Evolutionary conservation across 495 filamentous ascomycete genomes (phyloP).

Genomic region (Penicillium waksmanii): DNA sequence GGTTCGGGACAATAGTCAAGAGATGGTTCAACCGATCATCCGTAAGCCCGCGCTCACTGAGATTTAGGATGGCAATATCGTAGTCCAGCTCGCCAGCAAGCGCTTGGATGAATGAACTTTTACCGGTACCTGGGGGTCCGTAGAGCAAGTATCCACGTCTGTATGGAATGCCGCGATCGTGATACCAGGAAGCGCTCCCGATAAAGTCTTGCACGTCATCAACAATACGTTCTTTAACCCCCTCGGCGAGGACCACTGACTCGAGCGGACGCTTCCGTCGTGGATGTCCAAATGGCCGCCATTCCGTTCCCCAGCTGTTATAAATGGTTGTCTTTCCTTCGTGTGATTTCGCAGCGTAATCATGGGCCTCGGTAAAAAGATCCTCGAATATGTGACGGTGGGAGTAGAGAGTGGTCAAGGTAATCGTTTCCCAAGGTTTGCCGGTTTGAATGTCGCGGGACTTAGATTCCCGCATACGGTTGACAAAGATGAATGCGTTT

Average conservation of each 20-base stretch:
- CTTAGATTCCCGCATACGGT: conserved; percentile 78
- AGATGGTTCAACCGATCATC: conserved; percentile 91
- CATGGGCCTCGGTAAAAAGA: conserved; percentile 83
- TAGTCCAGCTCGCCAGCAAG: conserved; percentile 91
- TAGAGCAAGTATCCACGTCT: conserved; percentile 91
- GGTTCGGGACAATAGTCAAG: conserved; percentile 81
- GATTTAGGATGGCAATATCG: conserved; percentile 89
- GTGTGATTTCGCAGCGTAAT: conserved; percentile 70
- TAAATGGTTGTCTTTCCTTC: conserved; percentile 97
- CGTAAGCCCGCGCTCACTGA: conserved; percentile 90
- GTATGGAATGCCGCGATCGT: conserved; percentile 93
- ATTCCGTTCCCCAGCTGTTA: conserved; percentile 76
- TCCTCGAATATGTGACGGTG: conserved; percentile 84
- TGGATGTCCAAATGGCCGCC: conserved; percentile 85
- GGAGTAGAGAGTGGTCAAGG: conserved; percentile 86
- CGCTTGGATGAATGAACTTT: conserved; percentile 95
- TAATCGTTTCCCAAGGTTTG: conserved; percentile 91
- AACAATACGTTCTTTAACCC: conserved; percentile 84
- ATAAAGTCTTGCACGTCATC: conserved; percentile 86
- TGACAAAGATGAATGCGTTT: conserved; percentile 82
- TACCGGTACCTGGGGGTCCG: conserved; percentile 92
- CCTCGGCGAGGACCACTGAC: conserved; percentile 84
- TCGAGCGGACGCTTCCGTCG: conserved; percentile 84
- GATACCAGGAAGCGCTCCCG: conserved; percentile 79
- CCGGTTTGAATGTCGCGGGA: conserved; percentile 73